Evolutionary conservation across 2,329 filamentous ascomycete species (phyloP), one percentile per base, ranked within the genome.

Genomic region (Triangularia verruculosa): DNA sequence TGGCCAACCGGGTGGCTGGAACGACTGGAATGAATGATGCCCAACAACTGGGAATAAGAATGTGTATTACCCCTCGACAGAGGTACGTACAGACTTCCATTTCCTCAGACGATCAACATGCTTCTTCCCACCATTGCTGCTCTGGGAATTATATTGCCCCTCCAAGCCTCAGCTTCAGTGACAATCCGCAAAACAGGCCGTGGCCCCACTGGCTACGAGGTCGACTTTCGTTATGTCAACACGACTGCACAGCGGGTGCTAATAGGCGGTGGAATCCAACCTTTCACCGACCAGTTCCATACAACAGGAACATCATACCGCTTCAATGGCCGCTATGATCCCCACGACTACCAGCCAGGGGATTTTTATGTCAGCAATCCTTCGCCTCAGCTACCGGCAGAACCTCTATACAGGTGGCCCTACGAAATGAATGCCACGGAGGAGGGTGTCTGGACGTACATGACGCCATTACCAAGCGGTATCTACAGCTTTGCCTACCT

Each of bases 401-500:
- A 66, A 1, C 72, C 70, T 60, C 69, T 69, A 24, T 73, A 73
- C 61, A 68, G 67, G 39, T 73, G 71, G 70, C 72, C 71, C 22
- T 73, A 73, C 57, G 70, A 72, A 61, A 72, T 73, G 71, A 65
- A 24, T 6, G 59, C 15, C 7, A 57, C 66, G 6, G 68, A 67
- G 11, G 65, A 68, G 2, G 70, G 70, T 15, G 32, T 64, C 22
- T 73, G 72, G 72, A 71, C 67, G 1, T 72, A 68, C 60, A 73
- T 70, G 9, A 67, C 70, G 11, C 71, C 72, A 1, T 61, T 73
- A 3, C 72, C 71, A 11, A 70, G 70, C 8, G 72, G 71, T 4
- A 70, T 70, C 20, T 73, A 73, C 62, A 72, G 66, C 57, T 73
- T 68, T 30, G 69, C 71, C 6, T 73, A 70, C 62, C 63, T 73